Conservation (phyloP, 164 flowering plant species). For the Hamamelis virginiana region DNA sequence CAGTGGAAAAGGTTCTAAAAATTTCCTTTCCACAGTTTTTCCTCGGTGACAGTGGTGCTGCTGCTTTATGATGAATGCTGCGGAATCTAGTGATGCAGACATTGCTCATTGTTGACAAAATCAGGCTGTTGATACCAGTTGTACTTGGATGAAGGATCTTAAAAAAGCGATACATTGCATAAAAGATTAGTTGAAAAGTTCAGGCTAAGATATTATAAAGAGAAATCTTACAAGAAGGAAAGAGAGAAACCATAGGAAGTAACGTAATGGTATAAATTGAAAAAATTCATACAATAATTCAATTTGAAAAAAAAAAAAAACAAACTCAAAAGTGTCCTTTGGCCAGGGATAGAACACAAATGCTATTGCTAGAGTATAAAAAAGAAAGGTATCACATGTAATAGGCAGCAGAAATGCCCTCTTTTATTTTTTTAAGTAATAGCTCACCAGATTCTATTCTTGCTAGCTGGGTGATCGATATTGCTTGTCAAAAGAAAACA, state of each 20-base stretch:
- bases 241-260: background rate
- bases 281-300: too few species aligned
- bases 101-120: slow-evolving; percentile 42
- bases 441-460: background rate
- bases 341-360: background rate
- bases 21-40: slow-evolving; percentile 13
- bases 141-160: slow-evolving; percentile 18
- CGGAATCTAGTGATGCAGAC: slow-evolving; percentile 27
- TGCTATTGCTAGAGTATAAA: too few species aligned
- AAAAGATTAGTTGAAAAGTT: slow-evolving; percentile 14
- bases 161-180: slow-evolving; percentile 22
- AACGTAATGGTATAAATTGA: too few species aligned
- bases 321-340: background rate
- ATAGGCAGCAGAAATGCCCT: background rate
- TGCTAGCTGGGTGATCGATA: background rate
- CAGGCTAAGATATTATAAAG: background rate
- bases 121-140: slow-evolving; percentile 8
- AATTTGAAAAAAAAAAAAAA: too few species aligned
- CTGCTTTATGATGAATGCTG: slow-evolving; percentile 24
- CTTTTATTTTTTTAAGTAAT: background rate
- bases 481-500: too few species aligned
- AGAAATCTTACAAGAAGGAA: background rate
- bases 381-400: background rate
- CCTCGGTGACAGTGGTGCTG: slow-evolving; percentile 12
- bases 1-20: slow-evolving; percentile 30